Conservation (phyloP, 106 monocot species). For the Gastrodia elata region DNA sequence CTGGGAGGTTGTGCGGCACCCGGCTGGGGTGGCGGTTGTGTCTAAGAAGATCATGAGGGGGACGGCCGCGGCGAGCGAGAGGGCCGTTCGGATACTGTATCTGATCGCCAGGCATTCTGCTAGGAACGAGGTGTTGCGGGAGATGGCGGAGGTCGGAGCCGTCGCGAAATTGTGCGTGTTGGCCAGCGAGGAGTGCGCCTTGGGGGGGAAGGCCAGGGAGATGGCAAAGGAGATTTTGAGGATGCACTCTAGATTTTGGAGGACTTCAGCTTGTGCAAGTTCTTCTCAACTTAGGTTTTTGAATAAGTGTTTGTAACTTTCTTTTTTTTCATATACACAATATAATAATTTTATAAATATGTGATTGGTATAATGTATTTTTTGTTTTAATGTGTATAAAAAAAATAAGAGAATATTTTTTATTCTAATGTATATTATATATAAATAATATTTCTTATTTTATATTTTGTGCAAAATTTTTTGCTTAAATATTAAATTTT, state of each 20-base stretch:
- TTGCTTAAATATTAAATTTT: no score
- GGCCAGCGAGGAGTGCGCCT: conserved; percentile 22
- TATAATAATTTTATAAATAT: no score
- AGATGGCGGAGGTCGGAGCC: conserved; percentile 53
- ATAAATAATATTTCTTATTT: no score
- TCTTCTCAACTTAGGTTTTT: no score
- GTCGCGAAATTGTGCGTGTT: conserved; percentile 47
- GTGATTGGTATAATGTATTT: no score
- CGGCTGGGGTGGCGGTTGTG: conserved; percentile 47
- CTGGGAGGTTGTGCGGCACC: conserved; percentile 31
- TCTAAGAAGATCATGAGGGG: conserved; percentile 53
- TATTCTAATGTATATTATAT: no score
- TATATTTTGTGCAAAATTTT: no score
- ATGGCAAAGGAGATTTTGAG: conserved; percentile 51
- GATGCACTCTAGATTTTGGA: conserved; percentile 59
- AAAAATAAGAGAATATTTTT: no score
- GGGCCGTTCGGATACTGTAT: conserved; percentile 34
- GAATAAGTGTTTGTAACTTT: no score
- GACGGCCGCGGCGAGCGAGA: conserved; percentile 21
- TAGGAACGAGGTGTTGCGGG: conserved; percentile 28
- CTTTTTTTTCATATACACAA: no score
- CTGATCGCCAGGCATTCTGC: conserved; percentile 25
- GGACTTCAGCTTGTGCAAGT: conserved; percentile 51
- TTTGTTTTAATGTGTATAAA: no score
- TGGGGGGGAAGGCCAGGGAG: conserved; percentile 36